A percentile compares a stretch with the other conserved stretches of the same genome.
These are phyloP conservation scores for Pichia gijzeniarum DNA, from an alignment of 805 yeast genomes.

Conservation along the genomic window DNA sequence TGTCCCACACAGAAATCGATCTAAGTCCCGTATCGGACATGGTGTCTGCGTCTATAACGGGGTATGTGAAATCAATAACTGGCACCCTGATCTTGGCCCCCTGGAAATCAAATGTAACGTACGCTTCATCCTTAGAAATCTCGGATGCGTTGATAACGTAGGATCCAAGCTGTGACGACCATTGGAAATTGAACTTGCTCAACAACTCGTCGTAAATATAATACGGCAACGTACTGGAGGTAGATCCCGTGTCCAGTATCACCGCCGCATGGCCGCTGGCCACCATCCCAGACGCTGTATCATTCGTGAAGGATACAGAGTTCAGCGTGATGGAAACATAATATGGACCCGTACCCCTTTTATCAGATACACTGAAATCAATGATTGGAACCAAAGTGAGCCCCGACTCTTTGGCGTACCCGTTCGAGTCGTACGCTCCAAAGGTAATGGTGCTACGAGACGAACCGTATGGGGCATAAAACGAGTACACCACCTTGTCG, in stretches of 20 bases:
- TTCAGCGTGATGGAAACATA: conserved; percentile 42
- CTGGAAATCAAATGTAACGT: conserved; percentile 43
- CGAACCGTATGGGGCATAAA: conserved; percentile 35
- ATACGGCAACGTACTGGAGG: conserved; percentile 38
- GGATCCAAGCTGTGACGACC: conserved; percentile 33
- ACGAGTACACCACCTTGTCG: conserved; percentile 46
- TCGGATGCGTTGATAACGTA: conserved; percentile 39
- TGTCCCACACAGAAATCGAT: conserved; percentile 2
- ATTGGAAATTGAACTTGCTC: conserved; percentile 35
- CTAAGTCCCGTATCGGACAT: conserved; percentile 10
- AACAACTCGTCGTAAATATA: conserved; percentile 21
- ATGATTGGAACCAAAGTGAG: conserved; percentile 16
- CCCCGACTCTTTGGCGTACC: conserved; percentile 45
- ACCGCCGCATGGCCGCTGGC: conserved; percentile 27
- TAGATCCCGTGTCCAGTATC: conserved; percentile 49
- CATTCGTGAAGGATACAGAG: conserved; percentile 25
- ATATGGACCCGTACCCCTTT: conserved; percentile 19
- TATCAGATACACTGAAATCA: conserved; percentile 26
- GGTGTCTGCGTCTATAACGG: conserved; percentile 12
- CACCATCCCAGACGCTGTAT: conserved; percentile 13
- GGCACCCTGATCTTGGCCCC: conserved; percentile 49
- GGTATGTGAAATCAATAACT: conserved; percentile 20
- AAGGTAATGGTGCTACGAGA: conserved; percentile 39
- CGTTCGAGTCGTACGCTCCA: conserved; percentile 54
- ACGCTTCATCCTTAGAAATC: conserved; percentile 12